Conservation (phyloP, 1,139 yeast genomes). For the Suhomyces panamericanus region DNA sequence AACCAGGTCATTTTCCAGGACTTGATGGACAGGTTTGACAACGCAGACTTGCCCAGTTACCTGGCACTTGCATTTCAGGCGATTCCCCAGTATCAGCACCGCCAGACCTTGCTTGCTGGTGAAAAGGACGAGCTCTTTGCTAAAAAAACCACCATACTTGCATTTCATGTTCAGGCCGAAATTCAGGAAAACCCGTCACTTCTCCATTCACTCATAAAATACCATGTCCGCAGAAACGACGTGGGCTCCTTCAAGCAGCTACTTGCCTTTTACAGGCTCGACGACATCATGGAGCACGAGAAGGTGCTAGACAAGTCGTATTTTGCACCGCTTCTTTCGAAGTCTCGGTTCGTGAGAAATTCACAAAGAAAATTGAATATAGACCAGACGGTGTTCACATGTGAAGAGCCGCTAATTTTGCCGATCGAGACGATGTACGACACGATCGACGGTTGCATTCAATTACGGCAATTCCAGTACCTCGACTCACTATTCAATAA, state of each 20-base stretch:
- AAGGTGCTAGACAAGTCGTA: conserved; percentile 22
- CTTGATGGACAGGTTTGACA: conserved; percentile 30
- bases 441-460: conserved; percentile 35
- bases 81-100: conserved; percentile 26
- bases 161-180: conserved; percentile 24
- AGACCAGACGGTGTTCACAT: conserved; percentile 16
- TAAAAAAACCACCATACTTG: conserved; percentile 11
- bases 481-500: conserved; percentile 40
- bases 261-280: conserved; percentile 31
- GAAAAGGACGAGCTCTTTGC: not conserved
- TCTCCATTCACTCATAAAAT: conserved; percentile 28
- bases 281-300: conserved; percentile 30
- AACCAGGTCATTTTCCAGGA: conserved; percentile 24
- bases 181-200: conserved; percentile 32
- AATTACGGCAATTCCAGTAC: conserved; percentile 28
- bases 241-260: conserved; percentile 24
- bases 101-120: conserved; percentile 23
- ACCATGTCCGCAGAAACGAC: conserved; percentile 26
- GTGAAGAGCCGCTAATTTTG: conserved; percentile 17
- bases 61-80: conserved; percentile 31
- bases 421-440: conserved; percentile 22
- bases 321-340: conserved; percentile 27
- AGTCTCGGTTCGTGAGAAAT: conserved; percentile 27
- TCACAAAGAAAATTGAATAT: conserved; percentile 15
- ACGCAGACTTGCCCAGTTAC: conserved; percentile 23